phyloP scores from a whole-genome alignment of 2,329 filamentous ascomycete genomes.

The Trichoderma oligosporum region DNA sequence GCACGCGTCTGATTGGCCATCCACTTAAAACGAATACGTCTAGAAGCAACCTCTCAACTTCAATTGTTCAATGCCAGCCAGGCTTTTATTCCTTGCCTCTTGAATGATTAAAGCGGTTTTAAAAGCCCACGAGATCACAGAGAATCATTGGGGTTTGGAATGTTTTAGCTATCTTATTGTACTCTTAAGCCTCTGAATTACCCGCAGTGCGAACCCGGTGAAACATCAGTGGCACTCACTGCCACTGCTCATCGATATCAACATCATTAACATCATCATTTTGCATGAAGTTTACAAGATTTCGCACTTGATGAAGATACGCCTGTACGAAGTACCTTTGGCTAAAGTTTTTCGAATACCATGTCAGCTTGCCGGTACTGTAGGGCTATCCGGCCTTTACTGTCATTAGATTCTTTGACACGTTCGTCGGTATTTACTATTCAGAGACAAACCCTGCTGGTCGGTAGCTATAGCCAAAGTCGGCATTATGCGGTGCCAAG shows the following conservation, averaged over 20 bases:
- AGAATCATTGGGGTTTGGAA: neutral
- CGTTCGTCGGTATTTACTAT: neutral
- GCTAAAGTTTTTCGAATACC: neutral
- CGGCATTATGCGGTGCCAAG: slow-evolving; percentile 15
- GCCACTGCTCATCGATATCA: neutral
- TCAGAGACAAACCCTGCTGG: neutral
- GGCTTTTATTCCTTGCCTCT: neutral
- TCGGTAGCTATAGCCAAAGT: neutral
- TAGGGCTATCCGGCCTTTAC: neutral
- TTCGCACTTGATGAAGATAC: neutral
- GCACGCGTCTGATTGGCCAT: slow-evolving; percentile 20
- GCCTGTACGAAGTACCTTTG: no score
- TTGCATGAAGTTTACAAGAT: neutral
- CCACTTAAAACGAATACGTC: neutral
- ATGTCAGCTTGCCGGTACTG: slow-evolving; percentile 3
- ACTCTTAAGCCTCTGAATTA: neutral
- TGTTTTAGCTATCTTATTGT: no score
- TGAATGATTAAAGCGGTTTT: neutral
- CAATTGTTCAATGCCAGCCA: neutral
- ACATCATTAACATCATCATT: neutral
- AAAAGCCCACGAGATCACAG: neutral
- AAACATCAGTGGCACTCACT: neutral
- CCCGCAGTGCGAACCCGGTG: neutral
- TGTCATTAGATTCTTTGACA: neutral
- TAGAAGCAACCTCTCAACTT: slow-evolving; percentile 1